A percentile compares a stretch with the other conserved stretches of the same genome.
Evolutionary conservation across 2,329 filamentous ascomycete genomes (phyloP).

Genomic region (Aspergillus pseudoterreus): DNA sequence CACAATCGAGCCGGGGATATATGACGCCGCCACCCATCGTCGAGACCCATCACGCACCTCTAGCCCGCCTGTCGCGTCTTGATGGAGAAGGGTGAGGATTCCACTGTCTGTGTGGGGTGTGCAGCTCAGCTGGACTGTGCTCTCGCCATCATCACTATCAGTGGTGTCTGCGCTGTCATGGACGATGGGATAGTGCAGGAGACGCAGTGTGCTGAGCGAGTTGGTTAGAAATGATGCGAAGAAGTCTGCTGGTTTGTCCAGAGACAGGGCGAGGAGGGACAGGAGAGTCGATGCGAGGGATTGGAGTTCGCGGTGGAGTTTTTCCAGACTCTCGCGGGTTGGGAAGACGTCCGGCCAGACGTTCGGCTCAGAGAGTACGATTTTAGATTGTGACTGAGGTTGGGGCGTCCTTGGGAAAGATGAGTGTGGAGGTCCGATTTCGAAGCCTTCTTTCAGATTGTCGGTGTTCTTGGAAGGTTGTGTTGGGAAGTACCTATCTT

Average conservation of each 20-base stretch:
- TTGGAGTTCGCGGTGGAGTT: slow-evolving; percentile 40
- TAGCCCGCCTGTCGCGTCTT: slow-evolving; percentile 46
- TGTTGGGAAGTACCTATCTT: slow-evolving; percentile 40
- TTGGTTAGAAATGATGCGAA: slow-evolving; percentile 41
- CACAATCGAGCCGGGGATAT: slow-evolving; percentile 40
- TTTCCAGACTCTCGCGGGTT: slow-evolving; percentile 30
- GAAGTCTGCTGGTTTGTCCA: slow-evolving; percentile 36
- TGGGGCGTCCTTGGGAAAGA: not conserved
- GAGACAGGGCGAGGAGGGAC: slow-evolving; percentile 37
- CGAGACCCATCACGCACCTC: slow-evolving; percentile 44
- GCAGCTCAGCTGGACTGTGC: slow-evolving; percentile 21
- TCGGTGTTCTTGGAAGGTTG: slow-evolving; percentile 36
- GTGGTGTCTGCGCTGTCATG: no score
- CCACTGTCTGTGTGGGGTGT: slow-evolving; percentile 42
- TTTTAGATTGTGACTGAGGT: slow-evolving; percentile 15
- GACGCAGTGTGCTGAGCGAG: slow-evolving; percentile 43
- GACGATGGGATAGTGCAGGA: slow-evolving; percentile 41
- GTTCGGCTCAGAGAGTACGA: slow-evolving; percentile 41
- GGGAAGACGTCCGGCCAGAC: slow-evolving; percentile 34
- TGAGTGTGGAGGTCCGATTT: slow-evolving; percentile 35
- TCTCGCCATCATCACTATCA: no score
- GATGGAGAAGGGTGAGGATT: slow-evolving; percentile 47
- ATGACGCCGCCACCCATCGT: slow-evolving; percentile 41
- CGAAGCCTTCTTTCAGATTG: slow-evolving; percentile 48
- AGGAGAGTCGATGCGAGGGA: slow-evolving; percentile 36